These are phyloP conservation scores for Pyricularia sp. DNA, from an alignment of 2,329 filamentous ascomycete genomes.

Conservation along the genomic window DNA sequence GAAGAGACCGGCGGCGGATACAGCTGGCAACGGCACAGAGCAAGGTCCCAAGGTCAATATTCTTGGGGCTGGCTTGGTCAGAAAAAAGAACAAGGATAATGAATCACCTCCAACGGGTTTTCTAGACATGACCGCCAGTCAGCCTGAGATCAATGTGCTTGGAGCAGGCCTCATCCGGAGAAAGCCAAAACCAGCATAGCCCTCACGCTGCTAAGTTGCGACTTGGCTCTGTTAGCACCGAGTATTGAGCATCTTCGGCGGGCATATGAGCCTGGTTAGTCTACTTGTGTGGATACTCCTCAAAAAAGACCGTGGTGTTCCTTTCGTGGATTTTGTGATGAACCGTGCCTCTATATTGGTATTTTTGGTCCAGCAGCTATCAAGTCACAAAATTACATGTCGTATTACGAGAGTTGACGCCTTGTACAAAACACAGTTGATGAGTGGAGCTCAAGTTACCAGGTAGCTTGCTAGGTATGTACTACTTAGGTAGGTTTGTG, in stretches of 20 bases:
- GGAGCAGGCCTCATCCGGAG: slow-evolving; percentile 33
- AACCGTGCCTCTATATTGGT: background rate
- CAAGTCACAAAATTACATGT: background rate
- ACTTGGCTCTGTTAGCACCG: background rate
- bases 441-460: background rate
- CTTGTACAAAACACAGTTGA: background rate
- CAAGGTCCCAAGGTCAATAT: slow-evolving; percentile 10
- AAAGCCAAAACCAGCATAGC: slow-evolving; percentile 30
- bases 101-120: background rate
- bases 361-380: background rate
- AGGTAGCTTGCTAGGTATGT: too few relatives aligned
- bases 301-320: background rate
- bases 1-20: slow-evolving; percentile 11
- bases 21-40: background rate
- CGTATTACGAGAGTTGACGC: background rate
- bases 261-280: background rate
- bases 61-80: slow-evolving; percentile 25
- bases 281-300: background rate
- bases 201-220: background rate
- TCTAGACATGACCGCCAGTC: too few relatives aligned
- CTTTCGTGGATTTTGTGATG: background rate
- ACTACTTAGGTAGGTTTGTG: background rate
- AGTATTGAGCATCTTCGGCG: background rate
- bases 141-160: slow-evolving; percentile 9
- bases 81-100: slow-evolving; percentile 31